Evolutionary conservation across 192 early-diverging fungal species (phyloP).

Genomic region (Coemansia sp.): DNA sequence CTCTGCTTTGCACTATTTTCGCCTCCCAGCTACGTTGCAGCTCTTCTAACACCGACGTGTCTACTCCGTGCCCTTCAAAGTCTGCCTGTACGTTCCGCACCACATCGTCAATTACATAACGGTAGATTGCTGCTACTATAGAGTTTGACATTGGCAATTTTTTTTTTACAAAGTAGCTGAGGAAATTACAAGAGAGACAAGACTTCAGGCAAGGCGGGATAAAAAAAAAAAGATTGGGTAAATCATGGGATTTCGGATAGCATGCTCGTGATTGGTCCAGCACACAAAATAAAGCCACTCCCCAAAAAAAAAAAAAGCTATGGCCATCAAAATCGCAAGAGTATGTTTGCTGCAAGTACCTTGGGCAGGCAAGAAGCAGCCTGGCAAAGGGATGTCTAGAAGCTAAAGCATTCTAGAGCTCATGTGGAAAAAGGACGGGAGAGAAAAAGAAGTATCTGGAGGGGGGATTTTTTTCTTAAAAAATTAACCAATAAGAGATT

Average conservation of each 20-base stretch:
- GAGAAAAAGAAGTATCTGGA: no score
- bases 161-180: not conserved
- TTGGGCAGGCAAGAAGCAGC: no score
- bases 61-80: constrained; percentile 88
- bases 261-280: constrained; percentile 14
- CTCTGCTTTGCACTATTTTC: constrained; percentile 57
- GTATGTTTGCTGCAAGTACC: no score
- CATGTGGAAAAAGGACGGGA: no score
- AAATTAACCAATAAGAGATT: no score
- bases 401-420: no score
- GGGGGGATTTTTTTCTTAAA: no score
- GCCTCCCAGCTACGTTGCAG: constrained; percentile 71
- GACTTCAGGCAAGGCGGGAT: no score
- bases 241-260: constrained; percentile 2
- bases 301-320: no score
- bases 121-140: constrained; percentile 65
- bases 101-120: constrained; percentile 91
- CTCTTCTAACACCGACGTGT: constrained; percentile 81
- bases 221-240: not conserved
- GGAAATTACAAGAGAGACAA: no score
- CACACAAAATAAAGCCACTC: not conserved
- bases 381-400: no score
- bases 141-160: constrained; percentile 40
- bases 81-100: constrained; percentile 79
- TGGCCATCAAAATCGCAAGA: no score